A percentile compares a stretch with the other conserved stretches of the same genome.
Conservation (phyloP, 495 filamentous ascomycete genomes). For the Monascus purpureus region DNA sequence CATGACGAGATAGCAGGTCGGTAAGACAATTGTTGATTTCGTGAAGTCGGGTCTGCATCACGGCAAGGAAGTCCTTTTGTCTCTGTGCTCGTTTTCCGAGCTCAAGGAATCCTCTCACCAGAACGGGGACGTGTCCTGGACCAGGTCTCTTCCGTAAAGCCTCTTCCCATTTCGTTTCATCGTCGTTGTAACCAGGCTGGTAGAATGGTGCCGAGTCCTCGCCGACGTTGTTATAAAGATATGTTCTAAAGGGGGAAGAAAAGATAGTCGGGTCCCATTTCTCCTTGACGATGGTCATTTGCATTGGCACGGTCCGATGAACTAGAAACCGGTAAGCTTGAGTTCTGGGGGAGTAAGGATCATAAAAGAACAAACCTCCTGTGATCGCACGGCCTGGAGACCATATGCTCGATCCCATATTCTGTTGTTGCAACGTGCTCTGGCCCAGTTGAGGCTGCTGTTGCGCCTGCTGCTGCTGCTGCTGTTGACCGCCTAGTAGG, state of each 20-base stretch:
- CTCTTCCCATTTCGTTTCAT: slow-evolving; percentile 84
- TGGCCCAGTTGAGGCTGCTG: slow-evolving; percentile 25
- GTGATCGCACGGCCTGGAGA: slow-evolving; percentile 33
- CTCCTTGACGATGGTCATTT: slow-evolving; percentile 59
- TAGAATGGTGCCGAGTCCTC: slow-evolving; percentile 70
- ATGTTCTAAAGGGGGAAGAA: slow-evolving; percentile 69
- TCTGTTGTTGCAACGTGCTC: slow-evolving; percentile 16
- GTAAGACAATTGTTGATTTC: slow-evolving; percentile 77
- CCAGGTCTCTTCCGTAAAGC: slow-evolving; percentile 72
- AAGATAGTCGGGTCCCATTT: slow-evolving; percentile 72
- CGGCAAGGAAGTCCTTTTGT: slow-evolving; percentile 57
- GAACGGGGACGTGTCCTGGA: slow-evolving; percentile 61
- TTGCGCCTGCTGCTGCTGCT: slow-evolving; percentile 29
- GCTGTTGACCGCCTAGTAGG: slow-evolving; percentile 7
- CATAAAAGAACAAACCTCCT: slow-evolving; percentile 28
- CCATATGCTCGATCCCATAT: slow-evolving; percentile 30
- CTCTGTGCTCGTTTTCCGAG: slow-evolving; percentile 64
- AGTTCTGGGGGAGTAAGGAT: too few relatives aligned
- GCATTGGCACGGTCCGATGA: slow-evolving; percentile 73
- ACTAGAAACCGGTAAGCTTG: slow-evolving; percentile 17
- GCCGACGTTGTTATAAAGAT: slow-evolving; percentile 87
- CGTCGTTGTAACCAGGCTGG: slow-evolving; percentile 59
- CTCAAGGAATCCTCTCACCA: slow-evolving; percentile 52
- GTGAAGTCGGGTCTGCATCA: slow-evolving; percentile 70
- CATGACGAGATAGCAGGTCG: slow-evolving; percentile 67